phyloP scores from a whole-genome alignment of 805 yeast species.

The Sugiyamaella qingdaonensis region DNA sequence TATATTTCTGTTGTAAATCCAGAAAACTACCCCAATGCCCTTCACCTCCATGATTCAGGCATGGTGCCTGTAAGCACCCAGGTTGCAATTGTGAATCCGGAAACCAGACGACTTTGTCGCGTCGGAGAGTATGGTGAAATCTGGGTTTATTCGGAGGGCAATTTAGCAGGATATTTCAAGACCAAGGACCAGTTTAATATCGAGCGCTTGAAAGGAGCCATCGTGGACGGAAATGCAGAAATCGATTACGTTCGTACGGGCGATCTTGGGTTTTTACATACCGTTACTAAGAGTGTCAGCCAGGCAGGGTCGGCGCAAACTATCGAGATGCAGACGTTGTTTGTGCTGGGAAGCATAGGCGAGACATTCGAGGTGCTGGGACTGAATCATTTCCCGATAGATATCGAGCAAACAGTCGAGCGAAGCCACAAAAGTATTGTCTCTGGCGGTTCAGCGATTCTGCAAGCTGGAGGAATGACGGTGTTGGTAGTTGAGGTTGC shows the following conservation, averaged over 20 bases:
- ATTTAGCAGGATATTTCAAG: conserved; percentile 55
- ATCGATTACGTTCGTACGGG: conserved; percentile 81
- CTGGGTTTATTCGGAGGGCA: conserved; percentile 92
- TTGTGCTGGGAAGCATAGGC: conserved; percentile 76
- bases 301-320: conserved; percentile 5
- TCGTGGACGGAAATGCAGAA: conserved; percentile 60
- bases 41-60: conserved; percentile 89
- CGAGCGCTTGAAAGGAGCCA: conserved; percentile 58
- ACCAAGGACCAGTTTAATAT: conserved; percentile 49
- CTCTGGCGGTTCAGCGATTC: conserved; percentile 51
- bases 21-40: conserved; percentile 58
- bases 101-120: conserved; percentile 70
- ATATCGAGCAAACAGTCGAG: conserved; percentile 69
- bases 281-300: conserved; percentile 43
- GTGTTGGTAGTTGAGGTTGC: conserved; percentile 67
- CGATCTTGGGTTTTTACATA: conserved; percentile 88
- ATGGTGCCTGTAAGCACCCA: conserved; percentile 94
- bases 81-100: conserved; percentile 92
- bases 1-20: conserved; percentile 75
- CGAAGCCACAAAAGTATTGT: conserved; percentile 43
- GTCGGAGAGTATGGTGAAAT: conserved; percentile 95
- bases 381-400: conserved; percentile 82
- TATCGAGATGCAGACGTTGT: conserved; percentile 66
- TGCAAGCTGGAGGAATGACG: conserved; percentile 77
- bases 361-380: conserved; percentile 92